Base-by-base conservation (phyloP, 2,329 filamentous ascomycete genomes). In the Metarhizium anisopliae region DNA sequence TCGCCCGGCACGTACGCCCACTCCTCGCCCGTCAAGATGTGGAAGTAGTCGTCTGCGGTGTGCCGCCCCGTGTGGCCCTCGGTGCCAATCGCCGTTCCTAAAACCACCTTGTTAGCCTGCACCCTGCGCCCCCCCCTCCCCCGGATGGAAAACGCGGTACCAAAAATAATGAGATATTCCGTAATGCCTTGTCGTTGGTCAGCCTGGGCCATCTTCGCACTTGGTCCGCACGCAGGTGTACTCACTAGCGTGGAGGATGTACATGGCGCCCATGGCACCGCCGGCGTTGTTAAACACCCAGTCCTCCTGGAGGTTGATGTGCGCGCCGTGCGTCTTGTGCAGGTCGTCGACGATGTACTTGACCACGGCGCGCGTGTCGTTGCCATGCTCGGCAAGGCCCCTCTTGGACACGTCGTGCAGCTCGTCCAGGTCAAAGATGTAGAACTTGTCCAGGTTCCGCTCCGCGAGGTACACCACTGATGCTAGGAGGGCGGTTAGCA, bases 211-310 rank as follows among this genome's bases (percentile, higher is more conserved):
- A 25, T 25, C 25, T 25, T 25, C 25, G 25, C 25, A 25, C 25
- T 25, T 3, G 25, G 25, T 25, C 25, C 25, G 25, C 25, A 25
- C 25, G 25, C 16, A 47, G n/a, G 32, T 10, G 6, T 2, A 77
- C 83, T 69, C 71, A 87, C 87, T 92, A 58, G 90, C 89, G 68
- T 95, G 90, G 64, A 95, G 86, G 61, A 95, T 85, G 70, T 90
- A 91, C 90, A 95, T 94, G 66, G 82, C 88, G 55, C 90, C 90
- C 90, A 95, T 95, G 53, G 90, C 90, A 60, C 90, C 90, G 53
- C 90, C 90, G 53, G 90, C 90, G 67, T 95, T 95, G 78, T 95
- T 95, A 66, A 95, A 93, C 50, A 95, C 79, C 90, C 90, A 95
- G 71, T 93, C 87, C 73, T 93, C 83, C 57, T 86, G 75, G 55